These are phyloP conservation scores for Saksenaea vasiformis DNA, from an alignment of 371 early-diverging fungal genomes.

Conservation along the genomic window DNA sequence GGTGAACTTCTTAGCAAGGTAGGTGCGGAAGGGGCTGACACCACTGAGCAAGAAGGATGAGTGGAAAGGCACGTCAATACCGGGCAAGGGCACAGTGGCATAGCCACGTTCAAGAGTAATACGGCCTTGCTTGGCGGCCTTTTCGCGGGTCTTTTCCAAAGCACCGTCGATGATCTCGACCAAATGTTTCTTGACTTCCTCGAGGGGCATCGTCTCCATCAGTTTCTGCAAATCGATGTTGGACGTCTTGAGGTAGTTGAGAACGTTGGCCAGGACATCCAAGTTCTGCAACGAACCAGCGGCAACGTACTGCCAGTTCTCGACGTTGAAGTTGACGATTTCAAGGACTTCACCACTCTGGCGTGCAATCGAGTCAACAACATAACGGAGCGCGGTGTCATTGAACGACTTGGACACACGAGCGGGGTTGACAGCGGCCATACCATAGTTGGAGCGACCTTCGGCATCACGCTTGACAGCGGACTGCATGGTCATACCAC, in stretches of 20 bases:
- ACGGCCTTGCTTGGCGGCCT: slow-evolving; percentile 63
- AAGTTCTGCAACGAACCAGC: slow-evolving; percentile 87
- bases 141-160: slow-evolving; percentile 70
- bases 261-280: slow-evolving; percentile 77
- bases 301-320: slow-evolving; percentile 94
- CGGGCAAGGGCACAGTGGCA: slow-evolving; percentile 91
- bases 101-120: slow-evolving; percentile 84
- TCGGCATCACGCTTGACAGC: slow-evolving; percentile 85
- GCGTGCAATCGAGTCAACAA: slow-evolving; percentile 83
- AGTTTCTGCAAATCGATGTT: slow-evolving; percentile 87
- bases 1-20: slow-evolving; percentile 82
- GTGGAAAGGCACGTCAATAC: slow-evolving; percentile 98
- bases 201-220: slow-evolving; percentile 83
- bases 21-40: slow-evolving; percentile 90
- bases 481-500: slow-evolving; percentile 97
- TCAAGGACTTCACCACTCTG: slow-evolving; percentile 82
- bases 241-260: slow-evolving; percentile 78
- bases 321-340: slow-evolving; percentile 97
- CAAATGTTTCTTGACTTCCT: slow-evolving; percentile 83
- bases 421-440: slow-evolving; percentile 93
- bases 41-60: slow-evolving; percentile 90
- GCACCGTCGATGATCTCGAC: slow-evolving; percentile 80
- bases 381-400: slow-evolving; percentile 80
- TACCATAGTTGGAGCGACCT: slow-evolving; percentile 91
- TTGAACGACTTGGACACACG: slow-evolving; percentile 88